Base-by-base conservation (phyloP, 2,329 filamentous ascomycete genomes). In the Aspergillus amoenus region DNA sequence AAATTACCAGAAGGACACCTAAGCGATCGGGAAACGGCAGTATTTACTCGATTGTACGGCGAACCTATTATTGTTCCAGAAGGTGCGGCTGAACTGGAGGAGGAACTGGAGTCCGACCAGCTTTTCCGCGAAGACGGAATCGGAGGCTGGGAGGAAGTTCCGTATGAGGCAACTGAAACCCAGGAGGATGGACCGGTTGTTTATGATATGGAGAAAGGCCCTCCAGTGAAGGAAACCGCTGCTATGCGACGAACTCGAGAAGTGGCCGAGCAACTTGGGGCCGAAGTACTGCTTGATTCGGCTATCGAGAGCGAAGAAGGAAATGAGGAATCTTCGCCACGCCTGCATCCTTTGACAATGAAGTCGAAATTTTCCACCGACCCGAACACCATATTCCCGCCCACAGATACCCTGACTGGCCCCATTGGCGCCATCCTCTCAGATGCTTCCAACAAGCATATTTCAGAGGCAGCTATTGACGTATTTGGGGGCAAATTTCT, bases 1-100 rank as follows among this genome's bases (percentile, higher is more conserved):
- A 87, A 82, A 0, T 74, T 97, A 22, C 93, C 93, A 0, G 83
- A 85, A 32, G 86, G 82, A 34, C 85, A 90, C 65, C 73, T 97
- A 51, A 86, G 80, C 34, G 79, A 82, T 1, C 83, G 88, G 52
- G 92, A 96, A 71, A 87, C 88, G 66, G 78, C 77, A 47, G 77
- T 96, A 1, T 96, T 96, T 73, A 86, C 89, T 68, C 82, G 91
- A 61, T 76, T 96, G 15, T 97, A 94, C 71, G 93, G 93, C 1
- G 80, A 87, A 34, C 91, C 92, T 2, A 70, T 90, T 1, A 51
- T 69, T 8, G 56, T 49, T 11, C 55, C 73, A 49, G 68, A 63
- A 41, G 64, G 62, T 5, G 49, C 66, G 4, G 59, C 73, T 40
- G 66, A 70, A 6, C 49, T 66, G 2, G 63, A 70, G 15, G 69